Evolutionary conservation across 108 stramenopile genomes (phyloP).

Genomic region (Conticribra guillardii): DNA sequence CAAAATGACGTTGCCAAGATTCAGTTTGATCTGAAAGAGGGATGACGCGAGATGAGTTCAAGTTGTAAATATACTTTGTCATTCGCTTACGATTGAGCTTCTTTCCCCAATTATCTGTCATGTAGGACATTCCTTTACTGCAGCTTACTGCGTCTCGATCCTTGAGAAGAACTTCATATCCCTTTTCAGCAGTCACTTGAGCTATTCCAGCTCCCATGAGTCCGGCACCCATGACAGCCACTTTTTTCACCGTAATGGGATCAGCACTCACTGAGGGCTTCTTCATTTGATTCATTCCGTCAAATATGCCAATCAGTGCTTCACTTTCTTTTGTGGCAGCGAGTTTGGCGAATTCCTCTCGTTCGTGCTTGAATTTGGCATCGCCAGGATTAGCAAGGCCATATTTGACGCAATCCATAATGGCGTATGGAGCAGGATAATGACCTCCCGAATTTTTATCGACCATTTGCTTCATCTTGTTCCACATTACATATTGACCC

Average conservation of each 20-base stretch:
- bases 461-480: constrained; percentile 92
- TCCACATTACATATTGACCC: constrained; percentile 93
- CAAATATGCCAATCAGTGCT: constrained; percentile 95
- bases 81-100: constrained; percentile 92
- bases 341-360: constrained; percentile 94
- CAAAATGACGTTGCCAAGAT: constrained; percentile 86
- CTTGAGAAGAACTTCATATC: constrained; percentile 92
- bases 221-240: constrained; percentile 98
- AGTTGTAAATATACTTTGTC: constrained; percentile 93
- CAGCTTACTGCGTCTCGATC: constrained; percentile 90
- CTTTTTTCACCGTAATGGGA: constrained; percentile 74
- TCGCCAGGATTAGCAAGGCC: constrained; percentile 78
- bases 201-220: constrained; percentile 99
- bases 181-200: constrained; percentile 97
- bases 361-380: constrained; percentile 87
- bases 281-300: constrained; percentile 95
- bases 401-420: constrained; percentile 93
- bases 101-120: constrained; percentile 92
- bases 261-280: constrained; percentile 83
- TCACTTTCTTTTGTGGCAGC: constrained; percentile 95
- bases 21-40: constrained; percentile 88
- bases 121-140: constrained; percentile 87
- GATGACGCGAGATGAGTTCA: constrained; percentile 83
- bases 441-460: constrained; percentile 94
- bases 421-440: constrained; percentile 95